Evolutionary conservation across 805 yeast genomes (phyloP).

Genomic region (Suhomyces prunicola): DNA sequence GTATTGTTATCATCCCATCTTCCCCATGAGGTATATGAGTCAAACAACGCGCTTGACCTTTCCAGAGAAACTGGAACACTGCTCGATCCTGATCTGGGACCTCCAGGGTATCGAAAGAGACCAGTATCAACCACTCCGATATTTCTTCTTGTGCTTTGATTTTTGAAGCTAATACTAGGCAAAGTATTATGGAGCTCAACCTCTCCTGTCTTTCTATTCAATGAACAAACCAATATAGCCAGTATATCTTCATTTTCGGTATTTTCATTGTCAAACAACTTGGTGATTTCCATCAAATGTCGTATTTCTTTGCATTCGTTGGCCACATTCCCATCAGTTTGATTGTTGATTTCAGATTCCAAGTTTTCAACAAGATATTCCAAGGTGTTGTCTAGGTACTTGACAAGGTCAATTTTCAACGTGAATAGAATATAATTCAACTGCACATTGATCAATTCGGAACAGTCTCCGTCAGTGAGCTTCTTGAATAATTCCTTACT

Average conservation of each 20-base stretch:
- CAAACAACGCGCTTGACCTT: not conserved
- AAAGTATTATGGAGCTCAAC: conserved; percentile 33
- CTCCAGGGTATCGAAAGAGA: not conserved
- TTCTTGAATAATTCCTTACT: conserved; percentile 23
- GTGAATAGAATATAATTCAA: conserved; percentile 37
- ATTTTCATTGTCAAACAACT: conserved; percentile 1
- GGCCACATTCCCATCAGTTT: not conserved
- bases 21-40: not conserved
- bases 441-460: conserved; percentile 35
- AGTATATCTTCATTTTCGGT: conserved; percentile 7
- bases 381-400: conserved; percentile 17
- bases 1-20: not conserved
- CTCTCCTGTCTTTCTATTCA: conserved; percentile 35
- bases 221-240: conserved; percentile 29
- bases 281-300: not conserved
- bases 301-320: conserved; percentile 2
- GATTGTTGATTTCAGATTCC: not conserved
- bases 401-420: conserved; percentile 25
- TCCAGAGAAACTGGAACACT: not conserved
- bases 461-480: conserved; percentile 19
- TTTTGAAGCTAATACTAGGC: conserved; percentile 22
- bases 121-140: conserved; percentile 5
- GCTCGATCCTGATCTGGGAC: not conserved
- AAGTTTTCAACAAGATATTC: not conserved
- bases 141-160: conserved; percentile 4